These are phyloP conservation scores for Pilatotrama ljubarskyi DNA, from an alignment of 768 basidiomycete species.

Conservation along the genomic window DNA sequence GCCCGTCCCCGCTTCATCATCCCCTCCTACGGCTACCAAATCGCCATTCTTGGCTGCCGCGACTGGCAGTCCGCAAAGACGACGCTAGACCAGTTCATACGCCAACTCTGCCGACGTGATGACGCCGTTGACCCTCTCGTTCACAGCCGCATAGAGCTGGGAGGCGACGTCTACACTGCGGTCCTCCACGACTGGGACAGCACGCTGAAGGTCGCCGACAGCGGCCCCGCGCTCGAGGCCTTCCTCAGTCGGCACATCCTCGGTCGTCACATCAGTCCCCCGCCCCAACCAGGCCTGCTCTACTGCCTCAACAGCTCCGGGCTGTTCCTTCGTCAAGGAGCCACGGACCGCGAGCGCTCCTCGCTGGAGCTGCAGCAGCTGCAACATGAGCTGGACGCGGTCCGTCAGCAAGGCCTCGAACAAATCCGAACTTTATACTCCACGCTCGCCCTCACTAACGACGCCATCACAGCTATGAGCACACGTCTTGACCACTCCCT, in stretches of 20 bases:
- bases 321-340: too few relatives aligned
- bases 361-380: background rate
- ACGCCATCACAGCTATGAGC: background rate
- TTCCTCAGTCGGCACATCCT: background rate
- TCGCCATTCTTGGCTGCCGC: background rate
- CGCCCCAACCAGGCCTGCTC: background rate
- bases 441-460: background rate
- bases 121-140: background rate
- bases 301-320: background rate
- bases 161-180: constrained; percentile 3
- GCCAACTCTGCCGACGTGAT: background rate
- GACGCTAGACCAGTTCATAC: background rate
- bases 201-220: background rate
- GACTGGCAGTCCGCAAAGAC: background rate
- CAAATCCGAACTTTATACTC: background rate
- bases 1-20: background rate
- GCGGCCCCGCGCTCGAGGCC: background rate
- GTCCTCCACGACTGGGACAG: constrained; percentile 1
- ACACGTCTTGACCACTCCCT: background rate
- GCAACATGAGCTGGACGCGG: background rate
- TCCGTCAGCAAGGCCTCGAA: background rate
- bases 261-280: background rate
- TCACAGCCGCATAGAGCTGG: background rate
- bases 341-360: too few relatives aligned
- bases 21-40: background rate